phyloP scores from a whole-genome alignment of 345 rosid species.

The Ricinus communis region DNA sequence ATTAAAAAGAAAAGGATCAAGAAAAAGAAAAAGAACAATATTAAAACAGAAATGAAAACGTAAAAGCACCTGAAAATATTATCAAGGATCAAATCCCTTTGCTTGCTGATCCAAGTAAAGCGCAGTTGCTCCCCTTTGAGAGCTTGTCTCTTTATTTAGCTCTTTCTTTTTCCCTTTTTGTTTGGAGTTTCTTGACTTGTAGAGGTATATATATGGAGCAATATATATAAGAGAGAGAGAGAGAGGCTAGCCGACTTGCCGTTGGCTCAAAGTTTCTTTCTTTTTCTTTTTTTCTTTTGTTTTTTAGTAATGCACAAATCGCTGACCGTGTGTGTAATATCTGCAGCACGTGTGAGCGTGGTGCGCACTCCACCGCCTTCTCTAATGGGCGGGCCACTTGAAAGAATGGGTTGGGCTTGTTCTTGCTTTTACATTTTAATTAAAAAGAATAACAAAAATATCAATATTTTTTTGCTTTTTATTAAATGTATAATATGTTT shows the following conservation, averaged over 20 bases:
- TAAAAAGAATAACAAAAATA: no score
- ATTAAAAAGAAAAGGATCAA: not conserved
- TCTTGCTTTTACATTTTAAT: no score
- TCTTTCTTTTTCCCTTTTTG: not conserved
- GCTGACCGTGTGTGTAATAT: no score
- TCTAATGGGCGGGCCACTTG: no score
- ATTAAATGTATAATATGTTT: no score
- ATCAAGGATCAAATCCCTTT: not conserved
- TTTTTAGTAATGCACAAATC: not conserved
- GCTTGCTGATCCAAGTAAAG: not conserved
- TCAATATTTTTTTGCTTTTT: no score
- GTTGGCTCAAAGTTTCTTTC: not conserved
- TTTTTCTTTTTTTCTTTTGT: not conserved
- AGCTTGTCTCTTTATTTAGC: no score
- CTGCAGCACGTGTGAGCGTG: constrained; percentile 4
- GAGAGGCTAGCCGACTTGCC: not conserved
- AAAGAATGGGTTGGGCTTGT: no score
- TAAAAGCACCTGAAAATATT: not conserved
- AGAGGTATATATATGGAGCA: not conserved
- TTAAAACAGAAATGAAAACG: not conserved
- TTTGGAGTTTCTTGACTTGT: not conserved
- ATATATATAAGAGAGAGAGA: not conserved
- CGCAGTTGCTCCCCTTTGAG: not conserved
- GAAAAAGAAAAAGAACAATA: not conserved
- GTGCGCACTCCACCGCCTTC: not conserved